phyloP scores from a whole-genome alignment of 2,329 filamentous ascomycete genomes.

The Cercospora berteroae region DNA sequence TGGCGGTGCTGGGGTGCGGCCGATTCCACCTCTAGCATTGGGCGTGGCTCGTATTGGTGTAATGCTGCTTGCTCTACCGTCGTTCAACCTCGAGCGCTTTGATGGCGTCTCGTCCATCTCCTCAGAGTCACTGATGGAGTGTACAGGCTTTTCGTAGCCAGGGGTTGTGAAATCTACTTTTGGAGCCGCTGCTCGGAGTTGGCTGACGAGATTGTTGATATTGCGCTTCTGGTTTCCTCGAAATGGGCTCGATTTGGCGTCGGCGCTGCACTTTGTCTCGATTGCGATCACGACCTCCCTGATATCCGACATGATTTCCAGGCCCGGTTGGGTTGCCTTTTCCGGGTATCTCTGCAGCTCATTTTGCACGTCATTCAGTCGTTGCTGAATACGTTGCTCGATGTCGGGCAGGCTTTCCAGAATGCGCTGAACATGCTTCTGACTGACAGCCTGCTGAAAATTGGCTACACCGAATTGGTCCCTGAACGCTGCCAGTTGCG shows the following conservation, averaged over 20 bases:
- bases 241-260: slow-evolving; percentile 42
- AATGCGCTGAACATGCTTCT: slow-evolving; percentile 51
- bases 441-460: slow-evolving; percentile 51
- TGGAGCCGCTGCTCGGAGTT: slow-evolving; percentile 35
- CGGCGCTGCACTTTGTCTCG: slow-evolving; percentile 54
- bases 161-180: slow-evolving; percentile 28
- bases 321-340: slow-evolving; percentile 62
- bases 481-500: slow-evolving; percentile 40
- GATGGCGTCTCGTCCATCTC: slow-evolving; percentile 23
- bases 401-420: slow-evolving; percentile 42
- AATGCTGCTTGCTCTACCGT: slow-evolving; percentile 10
- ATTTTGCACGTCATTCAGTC: slow-evolving; percentile 53
- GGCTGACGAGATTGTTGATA: slow-evolving; percentile 54
- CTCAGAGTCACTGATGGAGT: slow-evolving; percentile 25
- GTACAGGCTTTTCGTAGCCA: slow-evolving; percentile 20
- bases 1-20: slow-evolving; percentile 38
- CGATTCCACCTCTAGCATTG: slow-evolving; percentile 19
- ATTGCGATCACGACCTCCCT: slow-evolving; percentile 57
- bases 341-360: slow-evolving; percentile 62
- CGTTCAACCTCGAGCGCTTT: slow-evolving; percentile 38
- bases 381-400: slow-evolving; percentile 43
- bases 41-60: slow-evolving; percentile 1
- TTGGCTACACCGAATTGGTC: slow-evolving; percentile 53
- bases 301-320: slow-evolving; percentile 62
- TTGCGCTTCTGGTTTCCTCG: slow-evolving; percentile 46